phyloP scores from a whole-genome alignment of 345 rosid species.

The Eucalyptus albens region DNA sequence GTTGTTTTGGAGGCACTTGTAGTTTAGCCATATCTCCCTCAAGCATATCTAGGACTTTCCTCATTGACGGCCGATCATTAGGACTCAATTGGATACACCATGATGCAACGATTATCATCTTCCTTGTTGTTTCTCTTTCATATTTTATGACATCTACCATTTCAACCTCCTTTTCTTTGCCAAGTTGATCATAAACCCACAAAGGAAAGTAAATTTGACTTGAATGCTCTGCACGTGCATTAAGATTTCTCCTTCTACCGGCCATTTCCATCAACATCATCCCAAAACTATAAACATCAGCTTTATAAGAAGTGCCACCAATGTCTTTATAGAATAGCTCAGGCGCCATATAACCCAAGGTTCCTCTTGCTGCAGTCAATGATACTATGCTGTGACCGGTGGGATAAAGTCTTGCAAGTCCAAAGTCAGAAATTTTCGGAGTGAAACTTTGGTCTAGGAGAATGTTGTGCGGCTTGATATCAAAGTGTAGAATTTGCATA shows the following conservation, averaged over 20 bases:
- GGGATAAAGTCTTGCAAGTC: background rate
- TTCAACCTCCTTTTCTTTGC: background rate
- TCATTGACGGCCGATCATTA: no score
- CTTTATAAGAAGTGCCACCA: background rate
- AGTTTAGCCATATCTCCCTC: no score
- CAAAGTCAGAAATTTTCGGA: no score
- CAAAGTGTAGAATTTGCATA: background rate
- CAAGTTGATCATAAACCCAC: background rate
- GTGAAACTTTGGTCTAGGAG: background rate
- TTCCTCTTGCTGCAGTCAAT: background rate
- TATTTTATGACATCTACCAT: background rate
- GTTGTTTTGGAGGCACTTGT: no score
- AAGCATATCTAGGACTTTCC: no score
- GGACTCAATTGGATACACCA: no score
- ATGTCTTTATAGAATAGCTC: no score
- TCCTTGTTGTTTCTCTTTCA: background rate
- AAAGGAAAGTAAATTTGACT: background rate
- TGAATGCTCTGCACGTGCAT: background rate
- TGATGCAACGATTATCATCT: no score
- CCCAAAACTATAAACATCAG: background rate
- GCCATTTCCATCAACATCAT: background rate
- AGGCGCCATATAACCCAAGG: background rate
- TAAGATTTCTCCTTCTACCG: background rate
- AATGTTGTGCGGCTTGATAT: background rate
- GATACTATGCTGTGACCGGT: background rate